A percentile compares a stretch with the other conserved stretches of the same genome.
These are phyloP conservation scores for Blastocystis sp. DNA, from an alignment of 352 stramenopile species.

Conservation along the genomic window DNA sequence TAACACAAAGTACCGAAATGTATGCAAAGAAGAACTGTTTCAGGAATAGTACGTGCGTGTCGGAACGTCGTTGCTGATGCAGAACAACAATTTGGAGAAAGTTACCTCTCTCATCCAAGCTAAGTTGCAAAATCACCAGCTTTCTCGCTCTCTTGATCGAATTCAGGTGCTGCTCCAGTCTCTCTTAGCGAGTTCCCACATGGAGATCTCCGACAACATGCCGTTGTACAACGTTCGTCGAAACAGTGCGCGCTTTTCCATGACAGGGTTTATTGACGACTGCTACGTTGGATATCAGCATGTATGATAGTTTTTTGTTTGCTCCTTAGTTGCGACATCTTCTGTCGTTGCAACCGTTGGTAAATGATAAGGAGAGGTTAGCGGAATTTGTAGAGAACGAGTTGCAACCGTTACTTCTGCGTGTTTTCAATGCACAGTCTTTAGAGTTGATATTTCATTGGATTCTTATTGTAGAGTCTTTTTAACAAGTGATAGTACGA, in stretches of 20 bases:
- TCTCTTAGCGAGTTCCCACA: not conserved
- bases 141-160: not conserved
- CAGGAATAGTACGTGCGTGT: not conserved
- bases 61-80: not conserved
- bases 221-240: not conserved
- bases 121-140: not conserved
- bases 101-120: not conserved
- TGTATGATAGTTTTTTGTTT: not conserved
- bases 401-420: not conserved
- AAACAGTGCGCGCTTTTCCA: not conserved
- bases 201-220: not conserved
- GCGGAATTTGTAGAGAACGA: not conserved
- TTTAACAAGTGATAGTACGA: not conserved
- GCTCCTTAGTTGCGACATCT: not conserved
- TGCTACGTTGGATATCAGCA: conserved; percentile 49
- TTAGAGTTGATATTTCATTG: not conserved
- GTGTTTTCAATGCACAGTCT: not conserved
- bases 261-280: conserved; percentile 42
- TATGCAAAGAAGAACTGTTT: not conserved
- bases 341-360: not conserved
- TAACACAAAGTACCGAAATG: conserved; percentile 5
- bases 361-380: not conserved
- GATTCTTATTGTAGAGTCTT: not conserved
- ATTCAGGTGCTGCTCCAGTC: conserved; percentile 21
- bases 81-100: conserved; percentile 38